These are phyloP conservation scores for Neostapfia colusana DNA, from an alignment of 176 grass and related monocot species.

Conservation along the genomic window DNA sequence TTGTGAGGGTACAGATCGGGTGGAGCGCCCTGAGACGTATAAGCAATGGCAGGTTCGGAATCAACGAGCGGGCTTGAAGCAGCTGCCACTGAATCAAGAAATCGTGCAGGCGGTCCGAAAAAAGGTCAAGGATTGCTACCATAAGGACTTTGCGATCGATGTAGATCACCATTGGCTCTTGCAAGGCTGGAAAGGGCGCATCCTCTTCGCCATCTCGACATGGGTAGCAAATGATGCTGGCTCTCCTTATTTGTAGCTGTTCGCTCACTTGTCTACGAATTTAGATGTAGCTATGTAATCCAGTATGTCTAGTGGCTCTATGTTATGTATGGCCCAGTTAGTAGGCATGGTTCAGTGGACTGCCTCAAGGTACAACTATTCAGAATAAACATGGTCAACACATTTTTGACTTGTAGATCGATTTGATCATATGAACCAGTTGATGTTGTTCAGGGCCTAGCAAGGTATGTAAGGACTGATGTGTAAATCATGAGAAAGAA, in stretches of 20 bases:
- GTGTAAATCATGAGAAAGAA: conserved; percentile 1
- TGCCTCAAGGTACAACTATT: conserved; percentile 22
- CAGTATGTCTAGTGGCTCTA: conserved; percentile 29
- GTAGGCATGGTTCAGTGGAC: conserved; percentile 25
- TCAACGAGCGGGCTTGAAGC: conserved; percentile 68
- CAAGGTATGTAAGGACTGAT: conserved; percentile 20
- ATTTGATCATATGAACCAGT: conserved; percentile 17
- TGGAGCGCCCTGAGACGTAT: conserved; percentile 78
- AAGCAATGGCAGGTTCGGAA: conserved; percentile 87
- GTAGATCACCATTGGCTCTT: conserved; percentile 72
- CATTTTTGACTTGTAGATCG: not conserved
- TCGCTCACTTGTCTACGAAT: not conserved
- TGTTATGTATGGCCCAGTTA: conserved; percentile 37
- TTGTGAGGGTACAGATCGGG: conserved; percentile 66
- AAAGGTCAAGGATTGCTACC: conserved; percentile 59
- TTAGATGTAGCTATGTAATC: conserved; percentile 44
- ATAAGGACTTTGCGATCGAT: conserved; percentile 82
- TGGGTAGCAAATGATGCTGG: conserved; percentile 51
- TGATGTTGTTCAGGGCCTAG: not conserved
- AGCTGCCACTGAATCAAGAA: conserved; percentile 52
- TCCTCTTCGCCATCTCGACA: conserved; percentile 57
- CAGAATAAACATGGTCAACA: not conserved
- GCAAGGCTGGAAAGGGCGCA: conserved; percentile 89
- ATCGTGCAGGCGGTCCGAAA: conserved; percentile 35
- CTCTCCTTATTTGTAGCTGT: conserved; percentile 42